phyloP scores from a whole-genome alignment of 2,329 filamentous ascomycete species.

The Colletotrichum sp. region DNA sequence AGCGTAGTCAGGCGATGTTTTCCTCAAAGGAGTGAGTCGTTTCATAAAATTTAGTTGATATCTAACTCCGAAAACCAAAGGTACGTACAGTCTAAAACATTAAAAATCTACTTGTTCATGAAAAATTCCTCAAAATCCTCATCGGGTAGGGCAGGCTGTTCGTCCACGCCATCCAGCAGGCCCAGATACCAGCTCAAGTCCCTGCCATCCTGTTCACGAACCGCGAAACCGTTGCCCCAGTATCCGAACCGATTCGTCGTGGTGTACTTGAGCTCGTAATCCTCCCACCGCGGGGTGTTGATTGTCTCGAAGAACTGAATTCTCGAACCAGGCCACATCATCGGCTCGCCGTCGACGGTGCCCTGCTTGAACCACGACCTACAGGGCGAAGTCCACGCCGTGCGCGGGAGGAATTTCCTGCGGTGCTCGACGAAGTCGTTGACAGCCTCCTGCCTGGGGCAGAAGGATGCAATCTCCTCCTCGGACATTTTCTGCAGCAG shows the following conservation, averaged over 20 bases:
- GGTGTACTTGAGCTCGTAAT: slow-evolving; percentile 26
- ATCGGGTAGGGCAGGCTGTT: slow-evolving; percentile 25
- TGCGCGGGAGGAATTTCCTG: slow-evolving; percentile 29
- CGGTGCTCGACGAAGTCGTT: slow-evolving; percentile 35
- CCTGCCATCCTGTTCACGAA: slow-evolving; percentile 19
- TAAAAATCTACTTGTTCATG: slow-evolving; percentile 20
- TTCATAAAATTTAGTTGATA: not conserved
- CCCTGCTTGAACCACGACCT: slow-evolving; percentile 32
- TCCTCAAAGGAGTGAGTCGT: not conserved
- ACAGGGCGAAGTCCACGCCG: slow-evolving; percentile 28
- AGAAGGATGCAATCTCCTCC: slow-evolving; percentile 28
- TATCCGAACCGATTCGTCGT: slow-evolving; percentile 29
- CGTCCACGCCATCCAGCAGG: slow-evolving; percentile 18
- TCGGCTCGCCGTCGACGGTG: slow-evolving; percentile 27
- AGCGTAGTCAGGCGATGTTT: not conserved
- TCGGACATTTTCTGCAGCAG: slow-evolving; percentile 31
- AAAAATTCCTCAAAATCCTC: slow-evolving; percentile 28
- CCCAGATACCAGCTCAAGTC: slow-evolving; percentile 28
- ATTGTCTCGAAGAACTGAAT: slow-evolving; percentile 31
- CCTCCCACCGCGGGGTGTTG: slow-evolving; percentile 29
- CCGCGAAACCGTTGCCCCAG: slow-evolving; percentile 28
- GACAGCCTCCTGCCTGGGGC: slow-evolving; percentile 27
- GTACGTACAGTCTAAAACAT: not conserved
- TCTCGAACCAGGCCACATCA: slow-evolving; percentile 30
- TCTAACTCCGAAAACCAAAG: not conserved